phyloP scores from a whole-genome alignment of 306 rosid species.

The Fragaria iinumae region DNA sequence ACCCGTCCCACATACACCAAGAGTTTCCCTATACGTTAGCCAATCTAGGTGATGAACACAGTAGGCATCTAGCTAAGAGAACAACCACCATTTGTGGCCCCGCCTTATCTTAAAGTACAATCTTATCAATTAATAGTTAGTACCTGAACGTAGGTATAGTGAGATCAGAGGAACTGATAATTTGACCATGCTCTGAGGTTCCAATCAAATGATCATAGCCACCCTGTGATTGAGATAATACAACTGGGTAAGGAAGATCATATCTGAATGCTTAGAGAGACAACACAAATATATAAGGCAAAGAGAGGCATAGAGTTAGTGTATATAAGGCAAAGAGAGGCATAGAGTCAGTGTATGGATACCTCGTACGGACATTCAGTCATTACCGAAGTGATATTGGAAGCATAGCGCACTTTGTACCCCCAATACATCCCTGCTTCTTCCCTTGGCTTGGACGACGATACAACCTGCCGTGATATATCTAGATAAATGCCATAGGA shows the following conservation, averaged over 20 bases:
- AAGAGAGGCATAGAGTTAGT: constrained; percentile 10
- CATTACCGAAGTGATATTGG: constrained; percentile 61
- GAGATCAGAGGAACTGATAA: constrained; percentile 68
- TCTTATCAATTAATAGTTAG: background rate
- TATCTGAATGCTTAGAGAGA: constrained; percentile 10
- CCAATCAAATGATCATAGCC: constrained; percentile 90
- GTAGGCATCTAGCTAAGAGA: background rate
- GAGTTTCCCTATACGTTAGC: background rate
- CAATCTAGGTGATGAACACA: background rate
- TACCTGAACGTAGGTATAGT: constrained; percentile 78
- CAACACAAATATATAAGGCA: background rate
- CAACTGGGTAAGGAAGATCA: constrained; percentile 13
- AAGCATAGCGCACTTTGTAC: constrained; percentile 90
- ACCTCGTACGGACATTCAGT: constrained; percentile 70
- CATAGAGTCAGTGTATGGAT: constrained; percentile 17
- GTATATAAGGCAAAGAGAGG: background rate
- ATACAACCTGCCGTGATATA: constrained; percentile 55
- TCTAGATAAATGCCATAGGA: constrained; percentile 43
- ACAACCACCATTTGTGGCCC: background rate
- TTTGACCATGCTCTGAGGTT: constrained; percentile 91
- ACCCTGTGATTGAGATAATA: constrained; percentile 52
- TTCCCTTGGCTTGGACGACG: constrained; percentile 78
- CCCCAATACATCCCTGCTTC: constrained; percentile 89
- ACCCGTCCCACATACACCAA: background rate
- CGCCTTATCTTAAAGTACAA: background rate